Evolutionary conservation across 805 yeast species (phyloP).

Genomic region (Metschnikowia noctiluminum): DNA sequence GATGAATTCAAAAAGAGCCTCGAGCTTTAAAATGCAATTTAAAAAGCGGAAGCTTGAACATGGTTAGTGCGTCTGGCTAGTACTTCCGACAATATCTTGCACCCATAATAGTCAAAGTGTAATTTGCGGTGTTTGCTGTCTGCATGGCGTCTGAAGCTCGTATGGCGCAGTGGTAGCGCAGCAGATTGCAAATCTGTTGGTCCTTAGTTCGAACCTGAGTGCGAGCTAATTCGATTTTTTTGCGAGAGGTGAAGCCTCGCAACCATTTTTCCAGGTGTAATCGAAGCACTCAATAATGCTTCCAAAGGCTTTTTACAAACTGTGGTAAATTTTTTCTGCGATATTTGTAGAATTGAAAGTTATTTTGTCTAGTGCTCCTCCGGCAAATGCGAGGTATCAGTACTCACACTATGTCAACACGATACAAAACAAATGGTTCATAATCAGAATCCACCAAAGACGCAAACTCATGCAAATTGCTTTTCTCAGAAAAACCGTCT

Average conservation of each 20-base stretch:
- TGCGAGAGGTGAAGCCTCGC: background rate
- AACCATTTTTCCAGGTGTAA: too few species aligned
- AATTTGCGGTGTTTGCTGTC: too few species aligned
- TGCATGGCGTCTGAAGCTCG: slow-evolving; percentile 38
- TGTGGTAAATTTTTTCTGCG: background rate
- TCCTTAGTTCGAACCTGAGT: slow-evolving; percentile 96
- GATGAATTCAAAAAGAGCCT: too few species aligned
- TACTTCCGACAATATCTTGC: too few species aligned
- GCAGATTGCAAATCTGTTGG: slow-evolving; percentile 99
- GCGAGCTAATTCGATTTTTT: slow-evolving; percentile 51
- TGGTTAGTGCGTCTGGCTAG: too few species aligned
- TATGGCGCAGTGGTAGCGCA: slow-evolving; percentile 98
- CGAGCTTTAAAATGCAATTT: too few species aligned
- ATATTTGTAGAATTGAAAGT: too few species aligned
- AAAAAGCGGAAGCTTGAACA: too few species aligned
- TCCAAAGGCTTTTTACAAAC: too few species aligned
- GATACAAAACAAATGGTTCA: slow-evolving; percentile 91
- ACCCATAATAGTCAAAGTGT: too few species aligned
- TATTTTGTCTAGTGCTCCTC: too few species aligned
- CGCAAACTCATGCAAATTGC: slow-evolving; percentile 81
- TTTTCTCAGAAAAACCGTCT: slow-evolving; percentile 71
- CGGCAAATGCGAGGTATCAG: background rate
- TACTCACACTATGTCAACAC: slow-evolving; percentile 33
- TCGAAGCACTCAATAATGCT: too few species aligned
- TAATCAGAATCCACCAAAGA: slow-evolving; percentile 91